Percentiles rank a stretch among this genome's conserved stretches.
These are phyloP conservation scores for Trichomonas vaginalis DNA, from an alignment of 208 protist species.

Conservation along the genomic window DNA sequence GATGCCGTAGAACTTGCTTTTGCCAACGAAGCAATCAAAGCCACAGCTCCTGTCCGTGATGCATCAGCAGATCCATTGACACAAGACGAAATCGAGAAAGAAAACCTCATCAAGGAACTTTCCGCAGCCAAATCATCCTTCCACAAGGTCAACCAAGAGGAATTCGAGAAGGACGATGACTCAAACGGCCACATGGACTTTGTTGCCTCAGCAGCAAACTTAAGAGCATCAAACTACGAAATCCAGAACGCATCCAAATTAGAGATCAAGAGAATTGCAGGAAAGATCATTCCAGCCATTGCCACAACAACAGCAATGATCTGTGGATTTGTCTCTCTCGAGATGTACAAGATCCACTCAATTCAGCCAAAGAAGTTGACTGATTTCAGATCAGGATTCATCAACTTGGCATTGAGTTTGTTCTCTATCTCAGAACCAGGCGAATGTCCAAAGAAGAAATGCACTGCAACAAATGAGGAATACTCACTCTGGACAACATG, in stretches of 20 bases:
- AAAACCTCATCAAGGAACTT: neutral
- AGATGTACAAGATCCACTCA: conserved; percentile 76
- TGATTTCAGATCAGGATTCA: neutral
- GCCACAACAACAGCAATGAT: conserved; percentile 97
- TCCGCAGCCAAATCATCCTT: neutral
- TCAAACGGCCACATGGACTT: conserved; percentile 50
- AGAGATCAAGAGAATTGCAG: conserved; percentile 45
- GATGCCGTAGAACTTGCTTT: conserved; percentile 54
- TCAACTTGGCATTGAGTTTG: neutral
- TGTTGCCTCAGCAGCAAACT: conserved; percentile 44
- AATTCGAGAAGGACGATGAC: conserved; percentile 60
- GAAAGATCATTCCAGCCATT: conserved; percentile 99
- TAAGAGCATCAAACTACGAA: conserved; percentile 45
- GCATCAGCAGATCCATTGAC: too few relatives aligned
- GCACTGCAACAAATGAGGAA: neutral
- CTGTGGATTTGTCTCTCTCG: conserved; percentile 81
- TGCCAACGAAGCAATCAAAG: conserved; percentile 49
- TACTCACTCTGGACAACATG: neutral
- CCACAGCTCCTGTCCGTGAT: conserved; percentile 34
- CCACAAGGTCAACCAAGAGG: neutral
- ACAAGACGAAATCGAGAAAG: neutral
- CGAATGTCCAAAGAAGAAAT: neutral
- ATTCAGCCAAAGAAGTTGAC: neutral
- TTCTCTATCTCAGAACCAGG: neutral
- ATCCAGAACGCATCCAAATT: conserved; percentile 31